Conservation (phyloP, 495 filamentous ascomycete genomes). For the Aspergillus coremiiformis region DNA sequence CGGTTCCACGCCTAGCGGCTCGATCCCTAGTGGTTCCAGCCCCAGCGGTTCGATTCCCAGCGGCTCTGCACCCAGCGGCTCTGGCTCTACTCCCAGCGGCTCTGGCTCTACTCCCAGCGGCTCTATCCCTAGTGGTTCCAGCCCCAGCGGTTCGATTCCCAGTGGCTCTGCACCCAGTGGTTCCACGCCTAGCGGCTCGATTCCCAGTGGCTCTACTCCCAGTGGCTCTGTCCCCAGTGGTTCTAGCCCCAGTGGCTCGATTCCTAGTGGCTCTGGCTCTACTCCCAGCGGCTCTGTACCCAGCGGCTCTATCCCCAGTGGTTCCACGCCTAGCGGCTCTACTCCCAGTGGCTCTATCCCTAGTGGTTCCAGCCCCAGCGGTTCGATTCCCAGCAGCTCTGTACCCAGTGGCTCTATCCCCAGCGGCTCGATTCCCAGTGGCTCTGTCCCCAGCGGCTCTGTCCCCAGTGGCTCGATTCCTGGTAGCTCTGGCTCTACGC, state of each 20-base stretch:
- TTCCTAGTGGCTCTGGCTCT: not conserved
- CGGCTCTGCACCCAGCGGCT: conserved; percentile 11
- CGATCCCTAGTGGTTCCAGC: conserved; percentile 1
- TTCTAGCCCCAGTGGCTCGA: not conserved
- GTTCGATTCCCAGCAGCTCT: too few relatives aligned
- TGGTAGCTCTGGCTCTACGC: too few relatives aligned
- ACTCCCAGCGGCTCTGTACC: not conserved
- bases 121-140: not conserved
- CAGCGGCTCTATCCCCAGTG: conserved; percentile 2
- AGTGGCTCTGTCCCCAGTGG: conserved; percentile 5
- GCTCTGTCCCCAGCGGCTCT: too few relatives aligned
- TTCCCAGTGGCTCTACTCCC: conserved; percentile 2
- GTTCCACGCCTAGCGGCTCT: not conserved
- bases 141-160: not conserved
- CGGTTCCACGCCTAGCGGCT: conserved; percentile 7
- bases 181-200: not conserved
- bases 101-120: conserved; percentile 2
- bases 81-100: conserved; percentile 10
- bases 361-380: too few relatives aligned
- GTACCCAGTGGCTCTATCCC: too few relatives aligned
- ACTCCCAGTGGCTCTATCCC: conserved; percentile 5
- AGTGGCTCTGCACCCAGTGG: not conserved
- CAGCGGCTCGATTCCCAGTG: too few relatives aligned
- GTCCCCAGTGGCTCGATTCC: too few relatives aligned
- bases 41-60: too few relatives aligned